phyloP scores from a whole-genome alignment of 1,284 basidiomycete genomes.

The Moesziomyces sp. region DNA sequence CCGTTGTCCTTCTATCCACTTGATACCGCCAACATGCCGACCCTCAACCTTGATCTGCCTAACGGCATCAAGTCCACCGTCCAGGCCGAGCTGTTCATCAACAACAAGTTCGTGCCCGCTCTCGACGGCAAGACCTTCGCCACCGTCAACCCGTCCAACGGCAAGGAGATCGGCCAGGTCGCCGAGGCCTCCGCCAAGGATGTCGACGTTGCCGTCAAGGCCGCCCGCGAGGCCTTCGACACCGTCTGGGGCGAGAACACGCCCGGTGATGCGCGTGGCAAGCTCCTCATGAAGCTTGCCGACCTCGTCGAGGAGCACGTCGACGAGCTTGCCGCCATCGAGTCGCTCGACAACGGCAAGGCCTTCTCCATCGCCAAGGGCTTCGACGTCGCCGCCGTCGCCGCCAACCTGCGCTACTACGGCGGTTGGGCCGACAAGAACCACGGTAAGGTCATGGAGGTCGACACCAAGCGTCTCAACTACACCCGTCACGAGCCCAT shows the following conservation, averaged over 20 bases:
- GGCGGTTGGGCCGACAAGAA: conserved; percentile 81
- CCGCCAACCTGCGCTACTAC: conserved; percentile 75
- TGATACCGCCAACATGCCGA: conserved; percentile 36
- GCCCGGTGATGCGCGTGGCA: conserved; percentile 75
- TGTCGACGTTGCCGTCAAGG: conserved; percentile 60
- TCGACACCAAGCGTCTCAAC: conserved; percentile 77
- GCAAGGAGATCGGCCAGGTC: conserved; percentile 63
- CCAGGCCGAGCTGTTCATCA: conserved; percentile 61
- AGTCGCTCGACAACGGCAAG: conserved; percentile 79
- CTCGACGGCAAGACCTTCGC: conserved; percentile 63
- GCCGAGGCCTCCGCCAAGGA: conserved; percentile 64
- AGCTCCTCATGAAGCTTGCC: conserved; percentile 76
- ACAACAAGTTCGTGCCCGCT: conserved; percentile 62
- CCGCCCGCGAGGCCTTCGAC: conserved; percentile 58
- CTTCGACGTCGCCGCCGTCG: conserved; percentile 78
- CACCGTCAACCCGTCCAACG: conserved; percentile 61
- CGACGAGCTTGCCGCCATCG: conserved; percentile 74
- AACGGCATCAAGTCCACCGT: conserved; percentile 57
- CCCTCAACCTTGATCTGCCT: conserved; percentile 65
- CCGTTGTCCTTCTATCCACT: background rate
- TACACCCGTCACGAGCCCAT: conserved; percentile 88
- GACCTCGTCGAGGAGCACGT: conserved; percentile 77
- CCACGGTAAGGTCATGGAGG: conserved; percentile 82
- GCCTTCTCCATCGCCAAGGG: conserved; percentile 76
- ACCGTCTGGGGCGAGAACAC: conserved; percentile 66